These are phyloP conservation scores for Cornus kousa DNA, from an alignment of 148 eudicot genomes.

Conservation along the genomic window DNA sequence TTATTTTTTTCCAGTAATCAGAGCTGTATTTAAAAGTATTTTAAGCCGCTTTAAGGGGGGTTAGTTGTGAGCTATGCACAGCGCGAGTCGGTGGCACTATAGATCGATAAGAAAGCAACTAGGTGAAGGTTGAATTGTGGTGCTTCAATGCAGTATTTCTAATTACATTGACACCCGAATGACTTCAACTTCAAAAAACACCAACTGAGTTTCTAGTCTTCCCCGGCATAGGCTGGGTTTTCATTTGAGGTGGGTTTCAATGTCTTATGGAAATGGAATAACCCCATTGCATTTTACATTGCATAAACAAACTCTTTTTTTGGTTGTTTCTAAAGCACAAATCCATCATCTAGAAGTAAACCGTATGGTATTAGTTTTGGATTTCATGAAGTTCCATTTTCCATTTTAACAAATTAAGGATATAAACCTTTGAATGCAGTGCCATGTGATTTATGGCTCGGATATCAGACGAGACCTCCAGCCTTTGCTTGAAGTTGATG, in stretches of 20 bases:
- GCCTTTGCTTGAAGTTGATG: constrained; percentile 74
- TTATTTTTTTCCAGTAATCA: background rate
- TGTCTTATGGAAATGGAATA: too few species aligned
- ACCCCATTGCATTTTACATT: too few species aligned
- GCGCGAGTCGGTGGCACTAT: background rate
- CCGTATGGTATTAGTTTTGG: background rate
- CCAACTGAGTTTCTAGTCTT: too few species aligned
- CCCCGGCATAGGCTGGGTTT: too few species aligned
- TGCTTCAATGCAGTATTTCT: background rate
- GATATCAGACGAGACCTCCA: constrained; percentile 67
- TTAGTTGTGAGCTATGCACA: background rate
- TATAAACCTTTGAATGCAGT: constrained; percentile 48
- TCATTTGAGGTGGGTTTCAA: too few species aligned
- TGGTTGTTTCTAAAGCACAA: too few species aligned
- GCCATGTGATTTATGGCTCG: constrained; percentile 80
- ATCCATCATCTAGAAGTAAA: background rate
- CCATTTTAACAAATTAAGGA: background rate
- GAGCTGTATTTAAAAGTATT: background rate
- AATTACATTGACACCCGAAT: too few species aligned
- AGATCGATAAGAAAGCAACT: background rate
- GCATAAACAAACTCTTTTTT: too few species aligned
- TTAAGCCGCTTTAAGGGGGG: background rate
- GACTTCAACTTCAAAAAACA: background rate
- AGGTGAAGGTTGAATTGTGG: background rate
- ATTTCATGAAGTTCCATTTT: too few species aligned